Evolutionary conservation across 805 yeast genomes (phyloP), one percentile per base, ranked within the genome.

Genomic region (Isabelozyma heimii): DNA sequence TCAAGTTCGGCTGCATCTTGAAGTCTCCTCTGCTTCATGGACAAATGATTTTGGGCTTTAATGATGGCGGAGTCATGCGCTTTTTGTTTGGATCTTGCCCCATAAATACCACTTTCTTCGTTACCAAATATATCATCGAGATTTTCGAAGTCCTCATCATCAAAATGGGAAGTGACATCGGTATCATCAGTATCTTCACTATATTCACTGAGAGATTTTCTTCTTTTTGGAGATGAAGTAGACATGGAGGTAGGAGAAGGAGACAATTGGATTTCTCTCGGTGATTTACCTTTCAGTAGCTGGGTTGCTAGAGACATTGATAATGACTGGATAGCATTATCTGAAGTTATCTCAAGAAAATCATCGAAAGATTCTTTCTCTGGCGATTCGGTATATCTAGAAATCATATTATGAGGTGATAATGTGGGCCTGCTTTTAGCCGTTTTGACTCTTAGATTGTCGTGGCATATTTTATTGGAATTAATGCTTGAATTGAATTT

Each of bases 111-210:
- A 43, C 66, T 61, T 52, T 69, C 74, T 44, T 69, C 72, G 43
- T 61, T 58, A 13, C 73, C 74, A 53, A 70, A 69, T 10, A 70
- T 63, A 45, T 69, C 62, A 48, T 72, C 77, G 41, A 69, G 47
- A 20, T 67, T 73, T 45, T 68, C 73, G 47, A 64, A 61, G 14
- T 24, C 46, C 1, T 69, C 72, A 26, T 69, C 76, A 45, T 69
- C 61, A 51, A 72, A 56, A 35, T 70, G 69, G 3, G 70, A 63
- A 1, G 77, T 72, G 37, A 64, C 62, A 44, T 71, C 76, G 0
- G 77, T 73, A 30, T 69, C 74, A 38, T 55, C 52, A 5, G 60
- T 56, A n/a, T 60, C 69, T 47, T 72, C 77, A 47, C 76, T 69
- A 49, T 69, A 70, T 26, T 70, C 73, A 48, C 70, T 62, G 40